Evolutionary conservation across 139 green algal species (phyloP).

Genomic region (Closterium sp.): DNA sequence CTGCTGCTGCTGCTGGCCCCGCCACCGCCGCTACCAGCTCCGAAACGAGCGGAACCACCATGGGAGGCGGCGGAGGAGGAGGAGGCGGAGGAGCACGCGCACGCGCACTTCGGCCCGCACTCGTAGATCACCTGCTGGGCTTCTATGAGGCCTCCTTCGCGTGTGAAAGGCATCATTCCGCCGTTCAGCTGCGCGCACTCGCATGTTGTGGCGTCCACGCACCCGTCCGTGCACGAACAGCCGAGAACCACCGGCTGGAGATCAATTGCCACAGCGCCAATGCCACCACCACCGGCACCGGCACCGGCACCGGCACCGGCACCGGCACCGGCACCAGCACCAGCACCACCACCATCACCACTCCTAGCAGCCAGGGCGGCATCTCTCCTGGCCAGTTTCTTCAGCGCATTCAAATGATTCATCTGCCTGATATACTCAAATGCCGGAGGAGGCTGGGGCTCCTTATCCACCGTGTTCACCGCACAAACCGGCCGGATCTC

Average conservation of each 20-base stretch:
- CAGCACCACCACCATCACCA: not conserved
- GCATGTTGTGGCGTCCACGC: slow-evolving; percentile 7
- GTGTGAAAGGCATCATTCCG: slow-evolving; percentile 33
- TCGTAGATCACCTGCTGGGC: slow-evolving; percentile 19
- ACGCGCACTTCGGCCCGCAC: slow-evolving; percentile 32
- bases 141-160: slow-evolving; percentile 9
- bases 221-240: slow-evolving; percentile 4
- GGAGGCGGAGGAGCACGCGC: not conserved
- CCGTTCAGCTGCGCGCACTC: slow-evolving; percentile 25
- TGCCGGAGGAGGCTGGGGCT: slow-evolving; percentile 10
- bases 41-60: not conserved
- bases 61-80: too few relatives aligned
- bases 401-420: not conserved
- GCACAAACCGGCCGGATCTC: slow-evolving; percentile 23
- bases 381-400: not conserved
- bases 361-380: not conserved
- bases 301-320: not conserved
- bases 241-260: not conserved
- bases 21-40: not conserved
- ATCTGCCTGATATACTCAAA: slow-evolving; percentile 38
- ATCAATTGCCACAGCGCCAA: not conserved
- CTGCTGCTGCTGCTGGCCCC: not conserved
- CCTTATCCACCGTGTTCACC: slow-evolving; percentile 46
- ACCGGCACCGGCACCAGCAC: not conserved
- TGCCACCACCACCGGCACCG: not conserved